Conservation (phyloP, 2,329 filamentous ascomycete genomes). For the Trichoderma lentiforme region DNA sequence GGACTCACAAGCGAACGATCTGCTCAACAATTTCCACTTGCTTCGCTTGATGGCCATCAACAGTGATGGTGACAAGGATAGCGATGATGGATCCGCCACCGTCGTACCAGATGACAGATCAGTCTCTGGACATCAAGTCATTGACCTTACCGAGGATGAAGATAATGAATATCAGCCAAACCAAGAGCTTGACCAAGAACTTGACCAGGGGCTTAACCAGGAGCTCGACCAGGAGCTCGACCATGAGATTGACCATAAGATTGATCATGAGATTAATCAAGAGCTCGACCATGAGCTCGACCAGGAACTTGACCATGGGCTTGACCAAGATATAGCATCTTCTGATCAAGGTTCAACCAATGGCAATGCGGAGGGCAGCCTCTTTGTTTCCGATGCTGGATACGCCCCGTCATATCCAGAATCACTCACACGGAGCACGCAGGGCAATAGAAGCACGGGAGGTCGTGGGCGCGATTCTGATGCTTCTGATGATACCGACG, state of each 20-base stretch:
- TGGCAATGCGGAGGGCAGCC: background rate
- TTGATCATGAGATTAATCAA: background rate
- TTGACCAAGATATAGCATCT: background rate
- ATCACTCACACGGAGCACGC: background rate
- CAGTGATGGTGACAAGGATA: background rate
- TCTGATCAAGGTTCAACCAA: background rate
- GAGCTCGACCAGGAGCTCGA: background rate
- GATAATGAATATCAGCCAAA: background rate
- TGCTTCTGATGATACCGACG: background rate
- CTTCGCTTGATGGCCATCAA: background rate
- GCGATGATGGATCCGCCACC: constrained; percentile 3
- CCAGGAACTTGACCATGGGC: too few species aligned
- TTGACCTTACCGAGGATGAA: constrained; percentile 13
- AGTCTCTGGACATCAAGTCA: background rate
- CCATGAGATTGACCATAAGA: too few species aligned
- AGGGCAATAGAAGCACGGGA: background rate
- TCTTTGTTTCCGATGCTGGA: constrained; percentile 3
- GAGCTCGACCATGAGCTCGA: background rate
- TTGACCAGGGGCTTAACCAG: background rate
- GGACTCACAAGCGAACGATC: background rate
- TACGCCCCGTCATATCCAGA: background rate
- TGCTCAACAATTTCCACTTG: background rate
- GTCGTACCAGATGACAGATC: constrained; percentile 10
- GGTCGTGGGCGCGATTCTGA: background rate
- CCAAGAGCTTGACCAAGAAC: background rate